Evolutionary conservation across 2,329 filamentous ascomycete genomes (phyloP), one percentile per base, ranked within the genome.

Genomic region (Tolypocladium tropicale): DNA sequence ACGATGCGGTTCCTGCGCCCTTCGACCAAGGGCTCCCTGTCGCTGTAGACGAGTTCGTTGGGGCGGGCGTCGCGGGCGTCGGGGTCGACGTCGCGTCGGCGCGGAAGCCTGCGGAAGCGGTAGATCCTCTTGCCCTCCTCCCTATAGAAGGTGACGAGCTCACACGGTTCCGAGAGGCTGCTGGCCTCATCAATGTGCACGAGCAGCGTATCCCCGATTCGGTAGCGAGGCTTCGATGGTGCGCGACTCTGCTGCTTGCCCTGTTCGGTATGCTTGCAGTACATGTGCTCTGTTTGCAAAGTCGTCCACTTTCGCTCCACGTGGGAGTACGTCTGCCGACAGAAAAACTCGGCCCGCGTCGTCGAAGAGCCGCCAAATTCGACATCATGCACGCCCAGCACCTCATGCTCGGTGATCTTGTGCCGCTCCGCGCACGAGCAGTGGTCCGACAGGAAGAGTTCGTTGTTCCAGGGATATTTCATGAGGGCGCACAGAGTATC

Each of bases 361-460:
- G 72, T 65, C 0, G 82, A 78, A 1, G 69, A 67, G 0, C 76
- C 76, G 7, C 82, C 80, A 69, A 82, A 85, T 58, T 81, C 75
- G 0, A 92, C 77, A 0, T 75, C 60, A 43, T 87, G 79, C 1
- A 79, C 79, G 0, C 75, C 76, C 0, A 83, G 63, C 0, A 91
- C 73, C 36, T 89, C 78, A 0, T 77, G 68, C 1, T 78, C 75
- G 0, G 74, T 61, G 3, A 89, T 74, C 32, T 76, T 75, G 0
- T 71, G 57, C 0, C 56, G 57, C 10, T 80, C 74, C 0, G 72
- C 67, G 59, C 89, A 94, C 1, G 85, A 87, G 70, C 90, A 93
- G 57, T 91, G 83, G 53, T 90, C 82, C 0, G 85, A 89, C 0
- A 93, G 70, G 59, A 94, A 94, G 0, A 94, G 69, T 68, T 95